Evolutionary conservation across 2,329 filamentous ascomycete species (phyloP).

Genomic region (Talaromyces verruculosus): DNA sequence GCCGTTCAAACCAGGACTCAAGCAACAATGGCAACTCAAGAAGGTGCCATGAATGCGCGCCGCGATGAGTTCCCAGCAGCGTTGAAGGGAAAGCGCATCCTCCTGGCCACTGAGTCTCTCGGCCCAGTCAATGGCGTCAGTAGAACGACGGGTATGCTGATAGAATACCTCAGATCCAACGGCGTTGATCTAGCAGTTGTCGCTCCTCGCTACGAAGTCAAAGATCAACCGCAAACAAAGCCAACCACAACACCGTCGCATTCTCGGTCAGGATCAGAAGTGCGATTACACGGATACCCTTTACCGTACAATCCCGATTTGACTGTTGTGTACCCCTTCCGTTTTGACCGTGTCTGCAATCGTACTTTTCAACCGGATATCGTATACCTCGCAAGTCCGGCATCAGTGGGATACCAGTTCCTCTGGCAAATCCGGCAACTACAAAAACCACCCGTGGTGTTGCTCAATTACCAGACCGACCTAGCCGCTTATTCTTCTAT

Average conservation of each 20-base stretch:
- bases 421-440: constrained; percentile 67
- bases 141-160: constrained; percentile 67
- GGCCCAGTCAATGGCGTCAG: constrained; percentile 73
- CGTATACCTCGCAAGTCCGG: constrained; percentile 69
- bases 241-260: constrained; percentile 38
- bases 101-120: constrained; percentile 70
- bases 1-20: not conserved
- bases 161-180: constrained; percentile 64
- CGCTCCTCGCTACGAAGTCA: constrained; percentile 54
- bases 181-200: constrained; percentile 66
- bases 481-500: constrained; percentile 68
- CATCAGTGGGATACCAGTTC: constrained; percentile 69
- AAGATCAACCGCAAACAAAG: constrained; percentile 51
- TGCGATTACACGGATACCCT: constrained; percentile 59
- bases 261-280: constrained; percentile 44
- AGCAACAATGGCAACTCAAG: constrained; percentile 9
- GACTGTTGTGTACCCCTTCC: constrained; percentile 68
- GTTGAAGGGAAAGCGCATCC: constrained; percentile 61
- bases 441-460: constrained; percentile 55
- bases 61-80: constrained; percentile 41
- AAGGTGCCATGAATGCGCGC: not conserved
- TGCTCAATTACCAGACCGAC: constrained; percentile 73
- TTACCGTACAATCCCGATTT: constrained; percentile 71
- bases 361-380: constrained; percentile 66
- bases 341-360: constrained; percentile 61